Evolutionary conservation across 2,329 filamentous ascomycete species (phyloP), one percentile per base, ranked within the genome.

Genomic region (Aspergillus spinulosporus): DNA sequence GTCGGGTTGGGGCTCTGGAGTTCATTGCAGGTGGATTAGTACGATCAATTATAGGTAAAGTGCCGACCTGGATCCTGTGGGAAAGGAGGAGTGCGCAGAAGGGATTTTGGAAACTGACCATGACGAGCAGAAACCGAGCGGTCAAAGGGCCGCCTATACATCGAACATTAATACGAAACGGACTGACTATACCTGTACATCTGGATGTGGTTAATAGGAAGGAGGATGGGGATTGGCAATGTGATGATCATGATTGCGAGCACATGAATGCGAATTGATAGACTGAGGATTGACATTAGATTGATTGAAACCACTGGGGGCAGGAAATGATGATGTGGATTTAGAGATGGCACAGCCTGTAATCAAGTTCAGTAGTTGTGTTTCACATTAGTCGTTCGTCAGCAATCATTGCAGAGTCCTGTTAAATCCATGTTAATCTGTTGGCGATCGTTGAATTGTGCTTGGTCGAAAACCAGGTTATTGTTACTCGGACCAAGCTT

Each of bases 121-220:
- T 44, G 7, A 31, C 14, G 50, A 12, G 26, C 36, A 55, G 52
- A 58, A 21, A 46, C 40, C 40, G 36, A 52, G 48, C 32, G 14
- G 51, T 52, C 49, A 21, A 43, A 51, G 50, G 32, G 21, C 44
- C 36, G 52, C 32, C 45, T 58, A 49, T 52, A 53, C 44, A 54
- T 39, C 31, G 37, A 53, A 47, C 34, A 32, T 52, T 52, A 15
- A 46, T 50, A 45, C 44, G 34, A 31, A 12, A 11, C 4, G 14
- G 21, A 50, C 34, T 44, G 31, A 40, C 31, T 56, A 45, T 45
- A 52, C 40, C 32, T 56, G 45, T 42, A 52, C 45, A 54, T 55
- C 40, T 55, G 29, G 45, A 47, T 21, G 37, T 53, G 45, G 28
- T 31, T 49, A 21, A 45, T 43, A 7, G 26, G 37, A 21, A 6